These are phyloP conservation scores for Neofusicoccum laricinum DNA, from an alignment of 2,329 filamentous ascomycete species.

Conservation along the genomic window DNA sequence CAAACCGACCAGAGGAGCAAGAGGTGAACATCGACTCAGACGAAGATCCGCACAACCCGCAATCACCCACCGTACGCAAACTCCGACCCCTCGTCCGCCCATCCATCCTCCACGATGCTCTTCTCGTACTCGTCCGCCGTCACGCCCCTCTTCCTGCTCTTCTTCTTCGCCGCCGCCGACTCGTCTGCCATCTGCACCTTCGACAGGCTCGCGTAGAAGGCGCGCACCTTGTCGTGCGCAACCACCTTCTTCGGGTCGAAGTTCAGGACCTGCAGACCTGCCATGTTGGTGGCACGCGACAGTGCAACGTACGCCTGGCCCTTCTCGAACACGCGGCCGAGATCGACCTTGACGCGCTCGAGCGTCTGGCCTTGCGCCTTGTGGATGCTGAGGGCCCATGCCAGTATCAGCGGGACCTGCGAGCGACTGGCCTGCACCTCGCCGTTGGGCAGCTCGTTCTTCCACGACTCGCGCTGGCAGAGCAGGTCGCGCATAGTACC, in stretches of 20 bases:
- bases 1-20: too few relatives aligned
- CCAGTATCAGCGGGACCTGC: slow-evolving; percentile 78
- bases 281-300: slow-evolving; percentile 84
- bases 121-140: slow-evolving; percentile 31
- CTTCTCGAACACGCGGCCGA: slow-evolving; percentile 91
- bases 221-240: slow-evolving; percentile 82
- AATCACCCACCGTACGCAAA: neutral
- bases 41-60: neutral
- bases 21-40: too few relatives aligned
- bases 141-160: slow-evolving; percentile 15
- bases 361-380: slow-evolving; percentile 96
- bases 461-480: slow-evolving; percentile 88
- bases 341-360: slow-evolving; percentile 89
- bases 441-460: slow-evolving; percentile 92
- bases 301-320: slow-evolving; percentile 97
- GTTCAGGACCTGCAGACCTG: slow-evolving; percentile 79
- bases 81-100: slow-evolving; percentile 17
- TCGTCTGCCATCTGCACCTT: slow-evolving; percentile 55
- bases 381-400: slow-evolving; percentile 96
- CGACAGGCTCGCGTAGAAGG: slow-evolving; percentile 81
- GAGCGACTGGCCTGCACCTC: slow-evolving; percentile 85
- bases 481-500: slow-evolving; percentile 74
- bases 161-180: slow-evolving; percentile 25
- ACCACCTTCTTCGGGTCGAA: slow-evolving; percentile 92
- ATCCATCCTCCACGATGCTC: slow-evolving; percentile 23